These are phyloP conservation scores for Mycocentrospora acerina DNA, from an alignment of 2,329 filamentous ascomycete species.

Conservation along the genomic window DNA sequence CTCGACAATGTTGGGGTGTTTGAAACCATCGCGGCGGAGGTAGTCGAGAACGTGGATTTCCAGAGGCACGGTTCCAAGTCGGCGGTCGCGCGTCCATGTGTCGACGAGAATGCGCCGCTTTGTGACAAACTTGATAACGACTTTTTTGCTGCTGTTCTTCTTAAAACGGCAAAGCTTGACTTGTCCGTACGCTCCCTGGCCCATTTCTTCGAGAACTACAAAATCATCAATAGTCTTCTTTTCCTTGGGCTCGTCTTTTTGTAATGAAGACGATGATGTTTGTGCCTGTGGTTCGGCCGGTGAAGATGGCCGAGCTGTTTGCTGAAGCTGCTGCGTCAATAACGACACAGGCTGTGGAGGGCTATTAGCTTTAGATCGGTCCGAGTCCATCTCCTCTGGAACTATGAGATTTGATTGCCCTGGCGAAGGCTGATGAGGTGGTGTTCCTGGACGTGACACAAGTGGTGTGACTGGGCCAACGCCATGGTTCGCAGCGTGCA, in stretches of 20 bases:
- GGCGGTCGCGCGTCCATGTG: conserved; percentile 94
- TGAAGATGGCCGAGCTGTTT: conserved; percentile 50
- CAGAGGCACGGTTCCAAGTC: conserved; percentile 88
- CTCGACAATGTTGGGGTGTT: conserved; percentile 67
- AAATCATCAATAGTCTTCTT: conserved; percentile 93
- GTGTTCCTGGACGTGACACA: conserved; percentile 66
- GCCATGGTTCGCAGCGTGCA: conserved; percentile 72
- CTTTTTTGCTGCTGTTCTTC: conserved; percentile 71
- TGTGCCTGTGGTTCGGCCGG: conserved; percentile 40
- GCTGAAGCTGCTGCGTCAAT: conserved; percentile 54
- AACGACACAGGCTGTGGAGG: conserved; percentile 46
- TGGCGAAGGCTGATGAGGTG: conserved; percentile 76
- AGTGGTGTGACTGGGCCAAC: conserved; percentile 65
- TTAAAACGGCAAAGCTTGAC: conserved; percentile 93
- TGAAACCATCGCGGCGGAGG: conserved; percentile 70
- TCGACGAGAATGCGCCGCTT: conserved; percentile 96
- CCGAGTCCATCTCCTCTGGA: conserved; percentile 37
- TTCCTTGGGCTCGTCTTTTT: conserved; percentile 22
- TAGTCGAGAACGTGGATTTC: conserved; percentile 98
- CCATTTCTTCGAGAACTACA: conserved; percentile 94
- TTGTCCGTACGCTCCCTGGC: conserved; percentile 95
- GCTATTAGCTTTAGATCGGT: conserved; percentile 34
- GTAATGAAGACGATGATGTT: conserved; percentile 12
- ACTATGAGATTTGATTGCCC: conserved; percentile 60
- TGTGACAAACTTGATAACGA: conserved; percentile 96